Evolutionary conservation across 2,329 filamentous ascomycete genomes (phyloP), one percentile per base, ranked within the genome.

Genomic region (Leptographium radiaticola): DNA sequence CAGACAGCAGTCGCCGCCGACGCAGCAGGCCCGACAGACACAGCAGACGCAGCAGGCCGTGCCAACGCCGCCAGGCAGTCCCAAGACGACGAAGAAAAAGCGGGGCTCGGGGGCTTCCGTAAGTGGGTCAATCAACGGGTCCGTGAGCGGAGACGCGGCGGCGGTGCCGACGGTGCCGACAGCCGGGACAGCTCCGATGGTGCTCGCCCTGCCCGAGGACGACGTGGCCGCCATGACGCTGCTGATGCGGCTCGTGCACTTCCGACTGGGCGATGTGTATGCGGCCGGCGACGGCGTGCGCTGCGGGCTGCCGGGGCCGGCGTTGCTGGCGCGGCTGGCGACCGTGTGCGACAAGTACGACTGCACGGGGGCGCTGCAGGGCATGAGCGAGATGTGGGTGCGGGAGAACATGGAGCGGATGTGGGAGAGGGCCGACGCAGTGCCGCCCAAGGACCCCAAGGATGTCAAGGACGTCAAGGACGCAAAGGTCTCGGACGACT

Each of bases 321-420:
- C 20, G 1, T 47, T 49, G 31, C 53, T 60, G 6, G 45, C 58
- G n/a, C 31, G 42, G 8, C 48, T 60, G 4, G 59, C 59, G 20
- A n/a, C 39, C 4, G 56, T 60, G 10, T 57, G 43, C 18, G 55
- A 57, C 57, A 59, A 58, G 45, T 60, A 60, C 52, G 38, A 36
- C n/a, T 59, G 57, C 42, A 46, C 40, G 5, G 31, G 45, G 7
- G 52, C 57, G 10, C 44, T 59, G 30, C 53, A 53, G 46, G 47
- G 46, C 2, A 38, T 56, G 20, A 48, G 49, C 45, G 53, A 52
- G 8, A n/a, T 53, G 13, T 58, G 56, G 59, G 40, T 59, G 33
- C 51, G 53, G 11, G 55, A 55, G 33, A 45, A 54, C 20, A 49
- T 54, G 48, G 42, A 30, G 4, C 51, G 31, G 44, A 38, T 10